Base-by-base conservation (phyloP, 164 flowering plant species). In the Annona squamosa region DNA sequence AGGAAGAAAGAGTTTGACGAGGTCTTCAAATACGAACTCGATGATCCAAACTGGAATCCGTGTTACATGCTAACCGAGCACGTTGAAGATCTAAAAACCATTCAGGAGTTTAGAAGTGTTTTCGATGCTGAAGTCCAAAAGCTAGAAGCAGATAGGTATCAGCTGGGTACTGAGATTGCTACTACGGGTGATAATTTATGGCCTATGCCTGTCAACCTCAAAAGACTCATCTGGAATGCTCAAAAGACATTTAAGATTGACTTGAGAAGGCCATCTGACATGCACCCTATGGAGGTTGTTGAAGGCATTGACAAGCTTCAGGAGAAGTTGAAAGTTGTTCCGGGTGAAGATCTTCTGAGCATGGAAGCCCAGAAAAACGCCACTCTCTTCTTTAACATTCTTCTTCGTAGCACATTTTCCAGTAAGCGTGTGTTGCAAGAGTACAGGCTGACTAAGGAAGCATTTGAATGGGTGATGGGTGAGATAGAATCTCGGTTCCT, bases 401-500 rank as follows among this genome's bases (percentile, higher is more conserved):
- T 94, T 75, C 91, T 90, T 46, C 97, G 99, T 2, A 92, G 98
- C 83, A 93, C 97, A 56, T 84, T 94, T 75, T 87, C 99, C 13
- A 92, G 98, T 76, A 94, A 92, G 80, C 86, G 96, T 71, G 98
- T 94, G 48, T 79, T 92, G 88, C 83, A 90, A 78, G 99, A 94
- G 76, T 91, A 91, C 77, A 86, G 91, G 77, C 93, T 94, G 42
- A 90, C 91, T 42, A 87, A 90, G 17, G 97, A 91, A 82, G 98
- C 99, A 72, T 94, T 94, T 79, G 99, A 92, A 18, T 94, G 99
- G 99, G 97, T 94, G 71, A 85, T 92, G 77, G 99, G 99, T 75
- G 99, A 95, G 80, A 90, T 95, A 48, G 99, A 95, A 67, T 89
- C 99, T 62, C 85, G 99, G 9, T 94, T 94, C 78, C 78, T 91